A percentile compares a stretch with the other conserved stretches of the same genome.
phyloP scores from a whole-genome alignment of 1,139 yeast genomes.

The Petasospora rhodanensis region DNA sequence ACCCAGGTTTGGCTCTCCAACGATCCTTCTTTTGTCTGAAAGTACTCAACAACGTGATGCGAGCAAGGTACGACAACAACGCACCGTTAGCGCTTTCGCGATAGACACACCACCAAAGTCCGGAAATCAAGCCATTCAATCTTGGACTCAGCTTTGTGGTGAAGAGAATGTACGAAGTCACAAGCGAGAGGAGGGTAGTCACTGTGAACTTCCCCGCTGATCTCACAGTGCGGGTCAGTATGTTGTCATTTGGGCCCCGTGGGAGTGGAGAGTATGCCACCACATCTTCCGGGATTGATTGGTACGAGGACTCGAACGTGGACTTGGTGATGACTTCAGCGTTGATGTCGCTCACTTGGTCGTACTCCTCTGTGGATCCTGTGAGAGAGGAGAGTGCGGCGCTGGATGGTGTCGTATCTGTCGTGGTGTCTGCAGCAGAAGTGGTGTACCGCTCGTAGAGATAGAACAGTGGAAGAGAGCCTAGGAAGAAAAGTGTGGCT shows the following conservation, averaged over 20 bases:
- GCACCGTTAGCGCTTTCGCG: conserved; percentile 2
- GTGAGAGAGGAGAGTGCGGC: conserved; percentile 4
- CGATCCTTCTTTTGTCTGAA: conserved; percentile 11
- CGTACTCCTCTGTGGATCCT: conserved; percentile 3
- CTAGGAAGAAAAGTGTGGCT: conserved; percentile 2
- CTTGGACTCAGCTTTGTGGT: conserved; percentile 8
- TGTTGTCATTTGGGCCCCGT: no score
- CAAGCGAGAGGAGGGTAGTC: conserved; percentile 2
- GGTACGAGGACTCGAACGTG: neutral
- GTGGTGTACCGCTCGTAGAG: conserved; percentile 1
- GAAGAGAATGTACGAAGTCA: conserved; percentile 11
- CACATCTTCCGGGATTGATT: neutral
- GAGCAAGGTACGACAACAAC: conserved; percentile 6
- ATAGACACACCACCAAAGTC: conserved; percentile 12
- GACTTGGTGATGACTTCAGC: conserved; percentile 4
- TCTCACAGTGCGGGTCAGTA: neutral
- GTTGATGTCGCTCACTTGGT: conserved; percentile 2
- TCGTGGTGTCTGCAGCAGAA: no score
- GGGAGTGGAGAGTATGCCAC: conserved; percentile 1
- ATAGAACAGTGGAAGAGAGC: conserved; percentile 5
- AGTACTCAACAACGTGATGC: conserved; percentile 7
- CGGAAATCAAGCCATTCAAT: conserved; percentile 12
- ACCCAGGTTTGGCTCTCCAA: neutral
- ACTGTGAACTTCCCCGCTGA: conserved; percentile 8
- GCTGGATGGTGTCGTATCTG: conserved; percentile 1